These are phyloP conservation scores for Arthrobotrys iridis DNA, from an alignment of 2,329 filamentous ascomycete species.

Conservation along the genomic window DNA sequence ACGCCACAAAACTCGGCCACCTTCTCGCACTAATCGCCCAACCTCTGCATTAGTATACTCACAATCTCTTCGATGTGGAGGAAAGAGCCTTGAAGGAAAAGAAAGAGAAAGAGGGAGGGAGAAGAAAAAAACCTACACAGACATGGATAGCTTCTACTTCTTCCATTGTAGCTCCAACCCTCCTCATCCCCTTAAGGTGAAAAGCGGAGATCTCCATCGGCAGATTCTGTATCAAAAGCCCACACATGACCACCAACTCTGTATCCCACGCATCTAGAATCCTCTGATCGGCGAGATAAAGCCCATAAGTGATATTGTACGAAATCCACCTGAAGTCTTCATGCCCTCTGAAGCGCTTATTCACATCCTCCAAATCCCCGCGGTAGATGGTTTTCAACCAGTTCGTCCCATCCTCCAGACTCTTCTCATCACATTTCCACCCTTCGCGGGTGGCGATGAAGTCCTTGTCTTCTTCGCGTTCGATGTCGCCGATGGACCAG, in stretches of 20 bases:
- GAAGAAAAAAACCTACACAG: conserved; percentile 35
- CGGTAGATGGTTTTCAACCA: conserved; percentile 68
- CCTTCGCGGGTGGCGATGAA: conserved; percentile 67
- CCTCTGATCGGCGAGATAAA: conserved; percentile 69
- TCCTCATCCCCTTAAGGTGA: conserved; percentile 67
- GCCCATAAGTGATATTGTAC: conserved; percentile 69
- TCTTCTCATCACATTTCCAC: conserved; percentile 70
- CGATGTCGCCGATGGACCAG: conserved; percentile 67
- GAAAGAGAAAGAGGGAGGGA: neutral
- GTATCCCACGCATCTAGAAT: conserved; percentile 68
- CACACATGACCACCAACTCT: conserved; percentile 67
- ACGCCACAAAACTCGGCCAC: conserved; percentile 57
- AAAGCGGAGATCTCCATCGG: conserved; percentile 66
- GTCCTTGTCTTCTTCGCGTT: conserved; percentile 69
- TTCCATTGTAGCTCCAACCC: conserved; percentile 64
- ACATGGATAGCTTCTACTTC: conserved; percentile 62
- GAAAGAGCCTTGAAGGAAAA: neutral
- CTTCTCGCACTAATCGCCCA: conserved; percentile 34
- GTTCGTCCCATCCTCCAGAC: conserved; percentile 66
- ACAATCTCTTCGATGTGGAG: neutral
- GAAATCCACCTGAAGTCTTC: conserved; percentile 67
- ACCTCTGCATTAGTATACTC: neutral
- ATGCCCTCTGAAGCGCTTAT: conserved; percentile 63
- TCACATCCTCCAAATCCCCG: conserved; percentile 59
- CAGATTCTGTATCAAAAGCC: conserved; percentile 71